Percentiles rank a stretch among this genome's conserved stretches.
These are phyloP conservation scores for Rhynchosporium agropyri DNA, from an alignment of 2,329 filamentous ascomycete genomes.

Conservation along the genomic window DNA sequence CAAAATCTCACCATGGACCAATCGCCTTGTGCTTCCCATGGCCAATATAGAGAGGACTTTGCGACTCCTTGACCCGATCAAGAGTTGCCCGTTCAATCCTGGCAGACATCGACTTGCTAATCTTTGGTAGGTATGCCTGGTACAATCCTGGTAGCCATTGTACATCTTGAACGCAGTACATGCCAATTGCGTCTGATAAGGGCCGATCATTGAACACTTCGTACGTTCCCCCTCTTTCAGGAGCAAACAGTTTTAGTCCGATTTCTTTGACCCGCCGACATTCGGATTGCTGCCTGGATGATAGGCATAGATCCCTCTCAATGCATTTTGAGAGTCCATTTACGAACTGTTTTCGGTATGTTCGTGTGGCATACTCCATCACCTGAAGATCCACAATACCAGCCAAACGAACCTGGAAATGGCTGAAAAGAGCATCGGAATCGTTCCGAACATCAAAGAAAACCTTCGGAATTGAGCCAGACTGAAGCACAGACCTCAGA, in stretches of 20 bases:
- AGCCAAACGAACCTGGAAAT: conserved; percentile 47
- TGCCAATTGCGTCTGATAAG: conserved; percentile 44
- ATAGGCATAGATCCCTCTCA: conserved; percentile 35
- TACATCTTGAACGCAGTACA: conserved; percentile 48
- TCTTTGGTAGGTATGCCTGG: too few relatives aligned
- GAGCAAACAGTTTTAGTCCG: conserved; percentile 46
- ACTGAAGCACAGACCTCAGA: conserved; percentile 51
- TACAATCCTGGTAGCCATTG: too few relatives aligned
- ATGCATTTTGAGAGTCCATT: conserved; percentile 43
- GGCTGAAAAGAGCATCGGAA: conserved; percentile 55
- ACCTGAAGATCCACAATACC: conserved; percentile 58
- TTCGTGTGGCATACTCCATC: conserved; percentile 52
- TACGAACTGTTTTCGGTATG: background rate
- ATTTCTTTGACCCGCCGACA: conserved; percentile 46
- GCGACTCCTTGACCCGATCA: too few relatives aligned
- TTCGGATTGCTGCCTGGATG: conserved; percentile 21
- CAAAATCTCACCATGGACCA: too few relatives aligned
- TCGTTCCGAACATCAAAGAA: conserved; percentile 63
- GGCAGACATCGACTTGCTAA: too few relatives aligned
- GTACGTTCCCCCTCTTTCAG: conserved; percentile 48
- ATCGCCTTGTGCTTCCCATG: too few relatives aligned
- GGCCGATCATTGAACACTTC: conserved; percentile 53
- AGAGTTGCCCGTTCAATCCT: too few relatives aligned
- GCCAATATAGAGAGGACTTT: too few relatives aligned
- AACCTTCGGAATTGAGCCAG: conserved; percentile 49